Conservation (phyloP, 805 yeast genomes). For the Wickerhamiella shivajii region DNA sequence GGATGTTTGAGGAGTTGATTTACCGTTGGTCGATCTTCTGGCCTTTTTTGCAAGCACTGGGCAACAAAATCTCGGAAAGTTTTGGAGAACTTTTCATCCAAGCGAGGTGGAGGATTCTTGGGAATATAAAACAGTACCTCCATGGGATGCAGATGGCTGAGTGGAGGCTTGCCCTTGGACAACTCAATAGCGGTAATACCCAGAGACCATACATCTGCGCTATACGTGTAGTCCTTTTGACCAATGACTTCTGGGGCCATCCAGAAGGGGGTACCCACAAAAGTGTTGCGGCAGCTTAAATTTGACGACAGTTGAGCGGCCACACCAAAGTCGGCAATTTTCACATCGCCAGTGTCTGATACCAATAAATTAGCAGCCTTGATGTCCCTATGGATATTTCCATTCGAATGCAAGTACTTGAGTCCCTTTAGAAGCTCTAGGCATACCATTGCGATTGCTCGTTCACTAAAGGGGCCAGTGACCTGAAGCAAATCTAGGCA, state of each 20-base stretch:
- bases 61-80: slow-evolving; percentile 55
- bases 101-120: slow-evolving; percentile 33
- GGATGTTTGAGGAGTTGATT: slow-evolving; percentile 45
- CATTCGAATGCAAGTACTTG: slow-evolving; percentile 49
- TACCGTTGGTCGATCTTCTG: slow-evolving; percentile 52
- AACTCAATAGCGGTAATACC: slow-evolving; percentile 69
- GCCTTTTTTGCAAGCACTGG: slow-evolving; percentile 58
- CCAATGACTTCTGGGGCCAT: slow-evolving; percentile 98
- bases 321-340: slow-evolving; percentile 91
- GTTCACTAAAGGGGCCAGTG: slow-evolving; percentile 43
- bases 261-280: slow-evolving; percentile 59
- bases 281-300: slow-evolving; percentile 34
- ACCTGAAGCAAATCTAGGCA: slow-evolving; percentile 41
- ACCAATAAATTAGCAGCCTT: slow-evolving; percentile 83
- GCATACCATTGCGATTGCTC: slow-evolving; percentile 38
- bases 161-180: slow-evolving; percentile 60
- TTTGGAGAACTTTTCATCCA: slow-evolving; percentile 26
- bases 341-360: slow-evolving; percentile 57
- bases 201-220: slow-evolving; percentile 68
- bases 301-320: slow-evolving; percentile 63
- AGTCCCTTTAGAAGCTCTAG: slow-evolving; percentile 45
- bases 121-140: slow-evolving; percentile 40
- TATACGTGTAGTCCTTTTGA: slow-evolving; percentile 60
- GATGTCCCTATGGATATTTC: slow-evolving; percentile 79
- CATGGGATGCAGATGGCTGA: slow-evolving; percentile 38